These are phyloP conservation scores for Solanum chmielewskii DNA, from an alignment of 257 asterid species.

Conservation along the genomic window DNA sequence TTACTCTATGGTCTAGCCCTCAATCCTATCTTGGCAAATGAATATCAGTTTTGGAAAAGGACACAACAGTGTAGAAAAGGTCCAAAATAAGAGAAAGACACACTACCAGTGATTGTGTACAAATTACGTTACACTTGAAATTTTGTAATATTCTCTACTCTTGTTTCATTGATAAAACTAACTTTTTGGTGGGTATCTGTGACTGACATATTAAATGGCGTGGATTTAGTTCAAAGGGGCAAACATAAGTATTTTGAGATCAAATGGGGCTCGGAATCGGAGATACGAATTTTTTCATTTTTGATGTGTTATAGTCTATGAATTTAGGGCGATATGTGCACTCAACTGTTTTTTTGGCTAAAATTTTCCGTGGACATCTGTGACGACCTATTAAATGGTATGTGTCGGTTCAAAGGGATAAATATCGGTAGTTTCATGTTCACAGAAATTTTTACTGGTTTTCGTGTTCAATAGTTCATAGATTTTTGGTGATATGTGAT, in stretches of 20 bases:
- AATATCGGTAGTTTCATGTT: not conserved
- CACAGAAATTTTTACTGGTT: not conserved
- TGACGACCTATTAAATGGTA: not conserved
- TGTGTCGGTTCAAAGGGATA: not conserved
- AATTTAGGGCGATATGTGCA: not conserved
- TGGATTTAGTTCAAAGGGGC: no score
- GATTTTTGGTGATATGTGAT: no score
- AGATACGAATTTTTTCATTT: no score
- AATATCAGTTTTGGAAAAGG: not conserved
- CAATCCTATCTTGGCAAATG: not conserved
- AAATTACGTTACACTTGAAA: not conserved
- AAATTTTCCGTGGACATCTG: rapidly evolving
- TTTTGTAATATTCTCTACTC: not conserved
- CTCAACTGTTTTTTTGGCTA: no score
- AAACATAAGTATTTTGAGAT: no score
- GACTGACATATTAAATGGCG: no score
- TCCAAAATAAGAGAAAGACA: not conserved
- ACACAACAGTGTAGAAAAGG: not conserved
- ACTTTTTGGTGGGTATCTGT: no score
- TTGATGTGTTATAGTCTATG: not conserved
- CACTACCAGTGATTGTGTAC: not conserved
- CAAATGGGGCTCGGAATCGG: no score
- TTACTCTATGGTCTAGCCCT: not conserved
- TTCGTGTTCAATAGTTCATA: no score
- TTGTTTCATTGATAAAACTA: not conserved